Conservation (phyloP, 2,329 filamentous ascomycete genomes). For the Colletotrichum endophyticum region DNA sequence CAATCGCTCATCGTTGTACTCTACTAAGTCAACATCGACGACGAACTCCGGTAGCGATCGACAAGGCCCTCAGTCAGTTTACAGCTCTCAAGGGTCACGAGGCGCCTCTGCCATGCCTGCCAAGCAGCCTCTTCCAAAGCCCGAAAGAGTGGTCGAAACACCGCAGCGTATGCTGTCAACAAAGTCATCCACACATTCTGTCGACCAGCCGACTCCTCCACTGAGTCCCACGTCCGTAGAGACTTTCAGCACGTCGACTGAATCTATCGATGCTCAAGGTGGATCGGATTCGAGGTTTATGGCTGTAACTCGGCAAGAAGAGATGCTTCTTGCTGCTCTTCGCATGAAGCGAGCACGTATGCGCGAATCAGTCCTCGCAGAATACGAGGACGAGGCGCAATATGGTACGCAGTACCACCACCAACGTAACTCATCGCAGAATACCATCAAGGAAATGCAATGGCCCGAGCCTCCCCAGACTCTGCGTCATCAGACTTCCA, state of each 20-base stretch:
- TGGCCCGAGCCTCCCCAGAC: conserved; percentile 14
- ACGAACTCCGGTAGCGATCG: conserved; percentile 36
- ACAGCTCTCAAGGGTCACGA: conserved; percentile 43
- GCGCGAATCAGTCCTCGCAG: conserved; percentile 51
- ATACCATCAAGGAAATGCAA: conserved; percentile 13
- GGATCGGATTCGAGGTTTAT: conserved; percentile 52
- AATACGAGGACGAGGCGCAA: conserved; percentile 41
- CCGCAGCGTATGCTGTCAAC: conserved; percentile 3
- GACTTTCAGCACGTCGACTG: conserved; percentile 46
- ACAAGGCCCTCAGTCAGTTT: conserved; percentile 31
- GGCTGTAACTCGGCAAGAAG: conserved; percentile 63
- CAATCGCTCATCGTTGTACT: conserved; percentile 33
- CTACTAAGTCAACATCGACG: conserved; percentile 41
- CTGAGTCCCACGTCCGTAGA: conserved; percentile 58
- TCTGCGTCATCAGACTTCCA: conserved; percentile 19
- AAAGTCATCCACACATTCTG: conserved; percentile 23
- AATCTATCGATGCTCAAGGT: conserved; percentile 37
- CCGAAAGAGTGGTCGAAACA: neutral
- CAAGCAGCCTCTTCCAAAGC: neutral
- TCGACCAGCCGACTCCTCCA: conserved; percentile 53
- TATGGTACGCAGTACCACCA: neutral
- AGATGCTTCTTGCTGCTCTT: conserved; percentile 62
- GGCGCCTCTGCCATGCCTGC: conserved; percentile 40
- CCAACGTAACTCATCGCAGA: conserved; percentile 16
- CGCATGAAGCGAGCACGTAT: conserved; percentile 62